phyloP scores from a whole-genome alignment of 345 rosid genomes.

The Dimocarpus longan region DNA sequence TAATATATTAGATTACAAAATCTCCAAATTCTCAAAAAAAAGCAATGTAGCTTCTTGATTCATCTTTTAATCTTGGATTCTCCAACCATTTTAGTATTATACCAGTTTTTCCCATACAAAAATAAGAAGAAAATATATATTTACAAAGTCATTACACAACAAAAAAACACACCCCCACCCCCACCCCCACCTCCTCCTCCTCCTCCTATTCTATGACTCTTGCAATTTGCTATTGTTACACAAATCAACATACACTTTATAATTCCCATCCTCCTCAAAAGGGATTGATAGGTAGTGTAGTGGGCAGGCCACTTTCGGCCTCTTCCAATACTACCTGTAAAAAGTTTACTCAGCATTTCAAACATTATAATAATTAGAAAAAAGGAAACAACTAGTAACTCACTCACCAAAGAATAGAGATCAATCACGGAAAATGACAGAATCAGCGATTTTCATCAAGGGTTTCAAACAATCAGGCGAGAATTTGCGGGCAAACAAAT shows the following conservation, averaged over 20 bases:
- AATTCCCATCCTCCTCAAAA: neutral
- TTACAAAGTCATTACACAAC: neutral
- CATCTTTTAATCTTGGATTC: neutral
- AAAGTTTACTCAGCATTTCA: too few relatives aligned
- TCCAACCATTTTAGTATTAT: neutral
- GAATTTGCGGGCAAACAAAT: constrained; percentile 89
- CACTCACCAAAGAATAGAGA: constrained; percentile 23
- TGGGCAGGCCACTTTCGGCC: too few relatives aligned
- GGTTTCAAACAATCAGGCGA: constrained; percentile 83
- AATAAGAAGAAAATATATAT: neutral
- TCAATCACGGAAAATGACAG: constrained; percentile 84
- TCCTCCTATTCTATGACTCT: neutral
- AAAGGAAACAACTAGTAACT: constrained; percentile 16
- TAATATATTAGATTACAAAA: too few relatives aligned
- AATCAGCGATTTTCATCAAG: constrained; percentile 69
- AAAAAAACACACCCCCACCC: neutral
- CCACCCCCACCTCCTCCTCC: neutral
- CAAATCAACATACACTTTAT: neutral
- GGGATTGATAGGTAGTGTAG: neutral
- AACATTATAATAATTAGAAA: too few relatives aligned
- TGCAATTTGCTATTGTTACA: neutral
- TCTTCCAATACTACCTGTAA: too few relatives aligned
- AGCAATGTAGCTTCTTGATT: neutral
- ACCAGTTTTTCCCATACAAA: neutral
- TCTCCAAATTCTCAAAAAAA: too few relatives aligned